Percentiles rank a stretch among this genome's conserved stretches.
These are phyloP conservation scores for Amanita brunnescens DNA, from an alignment of 768 basidiomycete species.

Conservation along the genomic window DNA sequence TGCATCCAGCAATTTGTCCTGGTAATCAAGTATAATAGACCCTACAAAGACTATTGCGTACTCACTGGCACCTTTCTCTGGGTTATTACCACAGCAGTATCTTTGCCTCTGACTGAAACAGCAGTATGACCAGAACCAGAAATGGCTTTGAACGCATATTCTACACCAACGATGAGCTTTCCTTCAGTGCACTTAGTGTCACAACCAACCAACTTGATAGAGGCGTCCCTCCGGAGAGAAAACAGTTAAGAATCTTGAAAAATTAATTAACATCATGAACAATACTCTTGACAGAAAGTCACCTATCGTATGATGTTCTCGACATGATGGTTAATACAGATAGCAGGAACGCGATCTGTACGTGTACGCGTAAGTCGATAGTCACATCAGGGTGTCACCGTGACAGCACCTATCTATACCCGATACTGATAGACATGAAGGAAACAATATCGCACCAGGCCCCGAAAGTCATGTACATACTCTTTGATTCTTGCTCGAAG, in stretches of 20 bases:
- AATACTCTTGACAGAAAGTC: slow-evolving; percentile 5
- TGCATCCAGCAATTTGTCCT: slow-evolving; percentile 98
- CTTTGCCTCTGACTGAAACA: slow-evolving; percentile 86
- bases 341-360: slow-evolving; percentile 12
- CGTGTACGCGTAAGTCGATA: slow-evolving; percentile 52
- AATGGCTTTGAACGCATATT: slow-evolving; percentile 99
- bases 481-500: background rate
- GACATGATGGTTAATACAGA: slow-evolving; percentile 60
- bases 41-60: slow-evolving; percentile 12
- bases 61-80: slow-evolving; percentile 97
- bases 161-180: slow-evolving; percentile 30
- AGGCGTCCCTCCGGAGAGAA: slow-evolving; percentile 96
- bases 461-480: slow-evolving; percentile 72
- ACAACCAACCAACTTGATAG: slow-evolving; percentile 90
- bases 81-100: slow-evolving; percentile 92
- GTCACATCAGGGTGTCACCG: slow-evolving; percentile 19
- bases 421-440: slow-evolving; percentile 45
- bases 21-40: slow-evolving; percentile 1
- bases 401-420: background rate
- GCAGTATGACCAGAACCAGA: slow-evolving; percentile 95
- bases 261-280: background rate
- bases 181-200: slow-evolving; percentile 4
- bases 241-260: slow-evolving; percentile 82
- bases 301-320: slow-evolving; percentile 91
- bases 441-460: slow-evolving; percentile 72